Base-by-base conservation (phyloP, 2,329 filamentous ascomycete genomes). In the Neofusicoccum ribis region DNA sequence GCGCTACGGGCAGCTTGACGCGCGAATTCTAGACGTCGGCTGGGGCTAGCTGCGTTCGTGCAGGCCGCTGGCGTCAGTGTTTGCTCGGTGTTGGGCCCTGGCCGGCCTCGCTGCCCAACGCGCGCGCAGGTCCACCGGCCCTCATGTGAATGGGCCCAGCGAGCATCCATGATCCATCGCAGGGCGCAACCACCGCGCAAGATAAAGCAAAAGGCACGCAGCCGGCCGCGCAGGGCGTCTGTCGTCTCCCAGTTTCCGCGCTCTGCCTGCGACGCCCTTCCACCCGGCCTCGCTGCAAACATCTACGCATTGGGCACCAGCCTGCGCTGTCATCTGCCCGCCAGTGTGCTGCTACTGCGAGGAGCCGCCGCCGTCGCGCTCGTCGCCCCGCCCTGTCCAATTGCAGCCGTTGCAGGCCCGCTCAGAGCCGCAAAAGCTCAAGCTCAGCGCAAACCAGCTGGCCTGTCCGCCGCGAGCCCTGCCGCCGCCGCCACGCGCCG, bases 51-150 rank as follows among this genome's bases (percentile, higher is more conserved):
- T 46, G 43, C 56, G 56, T 37, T 46, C 56, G 56, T 60, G 54
- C 54, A 59, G 54, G 36, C 54, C 54, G 54, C 54, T 60, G 56
- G 56, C 59, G 59, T 62, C 59, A 62, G 46, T 50, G 59, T 62
- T 50, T 62, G 44, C 44, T 31, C 46, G 17, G 52, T 20, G 52
- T 58, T 58, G 56, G 41, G 61, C 61, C 61, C 37, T 63, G 47
- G 17, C 49, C 27, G 14, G 47, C 37, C 49, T 63, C 61, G 61
- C 27, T 63, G 61, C 61, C 61, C 61, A 63, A 63, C 61, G 47
- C 61, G 49, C 61, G 12, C 31, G 23, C 27, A 59, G 54, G 23
- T 59, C 54, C 54, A 63, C 37, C 46, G 46, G 20, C 46, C 39
- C 56, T 46, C 56, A 46, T 60, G 58, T 63, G 60, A 43, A 63